phyloP scores from a whole-genome alignment of 2,329 filamentous ascomycete species.

The Neurospora sp. region DNA sequence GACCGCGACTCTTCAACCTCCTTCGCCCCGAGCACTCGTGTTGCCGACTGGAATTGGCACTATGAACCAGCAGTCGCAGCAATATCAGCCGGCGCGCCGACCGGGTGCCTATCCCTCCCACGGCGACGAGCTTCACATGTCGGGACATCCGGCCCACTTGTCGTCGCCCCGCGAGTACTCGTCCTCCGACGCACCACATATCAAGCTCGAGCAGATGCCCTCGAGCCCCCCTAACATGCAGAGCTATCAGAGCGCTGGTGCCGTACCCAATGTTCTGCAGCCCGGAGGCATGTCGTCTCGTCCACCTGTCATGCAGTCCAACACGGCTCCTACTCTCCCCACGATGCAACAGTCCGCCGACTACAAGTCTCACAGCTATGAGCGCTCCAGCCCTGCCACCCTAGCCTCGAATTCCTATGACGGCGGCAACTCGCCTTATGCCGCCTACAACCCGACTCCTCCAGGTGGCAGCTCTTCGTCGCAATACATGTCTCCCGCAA shows the following conservation, averaged over 20 bases:
- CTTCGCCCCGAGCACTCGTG: background rate
- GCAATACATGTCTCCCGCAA: constrained; percentile 53
- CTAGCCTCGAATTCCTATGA: constrained; percentile 35
- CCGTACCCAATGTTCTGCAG: constrained; percentile 49
- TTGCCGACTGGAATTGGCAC: constrained; percentile 6
- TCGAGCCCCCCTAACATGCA: constrained; percentile 27
- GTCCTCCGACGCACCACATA: constrained; percentile 23
- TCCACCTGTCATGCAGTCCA: constrained; percentile 29
- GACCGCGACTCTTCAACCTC: background rate
- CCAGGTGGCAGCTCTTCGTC: constrained; percentile 46
- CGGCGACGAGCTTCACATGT: constrained; percentile 47
- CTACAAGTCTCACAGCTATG: constrained; percentile 60
- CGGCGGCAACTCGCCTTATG: constrained; percentile 35
- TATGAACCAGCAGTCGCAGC: constrained; percentile 27
- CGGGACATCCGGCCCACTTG: constrained; percentile 31
- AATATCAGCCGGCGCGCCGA: constrained; percentile 29
- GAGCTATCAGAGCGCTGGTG: constrained; percentile 27
- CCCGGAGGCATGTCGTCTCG: constrained; percentile 37
- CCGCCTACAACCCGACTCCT: constrained; percentile 53
- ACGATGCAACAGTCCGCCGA: constrained; percentile 42
- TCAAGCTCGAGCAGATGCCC: constrained; percentile 22
- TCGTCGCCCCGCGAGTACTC: constrained; percentile 39
- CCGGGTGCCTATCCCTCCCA: constrained; percentile 29
- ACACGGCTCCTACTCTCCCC: constrained; percentile 35
- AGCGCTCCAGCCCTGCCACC: constrained; percentile 69